Base-by-base conservation (phyloP, 768 basidiomycete species). In the Russula brevipes region DNA sequence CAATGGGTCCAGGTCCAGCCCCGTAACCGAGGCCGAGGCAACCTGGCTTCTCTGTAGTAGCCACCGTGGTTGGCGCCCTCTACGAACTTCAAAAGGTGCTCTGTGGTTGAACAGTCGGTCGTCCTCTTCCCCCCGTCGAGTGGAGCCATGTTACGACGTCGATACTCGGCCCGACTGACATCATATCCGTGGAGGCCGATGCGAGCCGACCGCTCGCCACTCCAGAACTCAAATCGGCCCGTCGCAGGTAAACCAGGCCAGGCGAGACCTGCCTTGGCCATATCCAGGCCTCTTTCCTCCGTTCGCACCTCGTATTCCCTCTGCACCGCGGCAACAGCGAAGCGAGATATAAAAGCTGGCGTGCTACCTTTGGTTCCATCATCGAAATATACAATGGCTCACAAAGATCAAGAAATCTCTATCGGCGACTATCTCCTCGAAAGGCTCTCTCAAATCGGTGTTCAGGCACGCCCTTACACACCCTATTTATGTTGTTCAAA, bases 361-460 rank as follows among this genome's bases (percentile, higher is more conserved):
- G 36, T 24, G 12, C 30, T 53, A 14, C 31, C 30, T 44, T 35
- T 5, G 24, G 35, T 16, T 39, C 39, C 11, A 6, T 31, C 45
- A 46, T 58, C 46, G 6, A 30, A 39, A 30, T 39, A 44, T 12
- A 31, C 24, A 8, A 64, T 64, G 63, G 47, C 63, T 50, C 33
- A 55, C 35, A n/a, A 59, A 64, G 39, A 7, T 51, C 58, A 64
- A 60, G 66, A 66, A 8, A 81, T 86, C 58, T 76, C 76, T 44
- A 70, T 89, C 47, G 81, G 83, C 4, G 72, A 82, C 41, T 89
- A 89, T 66, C 77, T 89, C 51, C 77, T 89, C 35, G 72, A 82
- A 24, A 77, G 88, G 57, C 75, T 89, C 44, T 81, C 79, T 1
- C 86, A 90, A 68, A 77, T 90, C 36, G 82, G 80, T 19, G 85